Evolutionary conservation across 2,329 filamentous ascomycete genomes (phyloP), one percentile per base, ranked within the genome.

Genomic region (Hypoxylon sp.): DNA sequence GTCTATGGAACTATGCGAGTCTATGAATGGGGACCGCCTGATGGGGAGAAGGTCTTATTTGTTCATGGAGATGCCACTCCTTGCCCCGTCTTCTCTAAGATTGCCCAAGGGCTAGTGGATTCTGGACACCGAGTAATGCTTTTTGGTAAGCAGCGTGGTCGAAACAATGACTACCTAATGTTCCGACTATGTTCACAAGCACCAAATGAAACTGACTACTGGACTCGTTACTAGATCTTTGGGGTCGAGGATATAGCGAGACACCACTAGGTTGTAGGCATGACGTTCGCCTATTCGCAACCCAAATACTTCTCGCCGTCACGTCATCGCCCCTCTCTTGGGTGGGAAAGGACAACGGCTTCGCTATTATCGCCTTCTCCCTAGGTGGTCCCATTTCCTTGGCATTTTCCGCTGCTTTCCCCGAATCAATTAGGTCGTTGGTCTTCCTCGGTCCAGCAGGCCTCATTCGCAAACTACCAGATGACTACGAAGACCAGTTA

Each of bases 11-110:
- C 56, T 11, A 77, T 78, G 70, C 70, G 75, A 38, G 75, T 76
- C 3, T 78, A 78, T 25, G 77, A 79, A 60, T 79, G 76, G 76
- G 76, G 77, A 3, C 69, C 71, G 10, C 61, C 38, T 43, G 49
- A 52, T 23, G 76, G 77, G 11, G 65, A 69, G 30, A 79, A 76
- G 36, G 72, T 78, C 30, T 59, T 78, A 34, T 66, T 78, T 10
- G 66, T 78, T 5, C 76, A 78, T 56, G 75, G 76, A 38, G 75
- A 76, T 60, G 70, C 73, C 13, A 79, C 75, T 5, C 75, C 75
- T 11, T 65, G 60, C 36, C 32, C 73, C 14, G 56, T 75, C 21
- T 71, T 76, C 11, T 67, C 70, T 34, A 71, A 72, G 3, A 69
- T 78, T 32, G 76, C 77, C 2, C 56, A 72, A 19, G 71, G 55